These are phyloP conservation scores for Herpomyces periplanetae DNA, from an alignment of 2,329 filamentous ascomycete genomes.

Conservation along the genomic window DNA sequence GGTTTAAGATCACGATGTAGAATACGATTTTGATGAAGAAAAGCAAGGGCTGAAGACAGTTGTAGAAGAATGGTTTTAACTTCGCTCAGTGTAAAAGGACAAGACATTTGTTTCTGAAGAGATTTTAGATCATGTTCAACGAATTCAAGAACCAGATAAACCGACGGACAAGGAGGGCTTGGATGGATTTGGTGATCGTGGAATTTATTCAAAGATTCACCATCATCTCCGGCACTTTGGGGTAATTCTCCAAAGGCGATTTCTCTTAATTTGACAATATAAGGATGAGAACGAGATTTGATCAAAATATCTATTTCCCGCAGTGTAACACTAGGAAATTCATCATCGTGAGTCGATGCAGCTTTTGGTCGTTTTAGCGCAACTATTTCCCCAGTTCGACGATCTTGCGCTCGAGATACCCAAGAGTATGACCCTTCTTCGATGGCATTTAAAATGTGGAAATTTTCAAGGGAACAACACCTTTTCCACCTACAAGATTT, in stretches of 20 bases:
- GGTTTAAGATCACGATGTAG: slow-evolving; percentile 86
- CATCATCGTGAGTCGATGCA: slow-evolving; percentile 26
- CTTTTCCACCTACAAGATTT: too few relatives aligned
- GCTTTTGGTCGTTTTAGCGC: slow-evolving; percentile 81
- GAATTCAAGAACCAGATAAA: slow-evolving; percentile 87
- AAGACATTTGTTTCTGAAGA: slow-evolving; percentile 64
- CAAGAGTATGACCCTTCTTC: slow-evolving; percentile 89
- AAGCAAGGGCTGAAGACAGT: slow-evolving; percentile 35
- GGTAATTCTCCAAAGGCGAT: slow-evolving; percentile 33
- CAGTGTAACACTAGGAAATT: slow-evolving; percentile 61
- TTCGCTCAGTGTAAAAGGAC: slow-evolving; percentile 69
- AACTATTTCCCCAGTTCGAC: slow-evolving; percentile 33
- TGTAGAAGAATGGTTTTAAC: slow-evolving; percentile 63
- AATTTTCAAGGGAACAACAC: slow-evolving; percentile 48
- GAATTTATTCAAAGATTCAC: too few relatives aligned
- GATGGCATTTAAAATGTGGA: slow-evolving; percentile 74
- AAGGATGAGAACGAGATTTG: slow-evolving; percentile 34
- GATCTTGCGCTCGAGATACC: slow-evolving; percentile 47
- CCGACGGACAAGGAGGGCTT: too few relatives aligned
- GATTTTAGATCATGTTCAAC: slow-evolving; percentile 85
- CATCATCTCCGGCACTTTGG: too few relatives aligned
- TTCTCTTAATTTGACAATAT: slow-evolving; percentile 45
- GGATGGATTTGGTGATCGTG: too few relatives aligned
- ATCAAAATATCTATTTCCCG: slow-evolving; percentile 72
- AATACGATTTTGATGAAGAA: slow-evolving; percentile 63